These are phyloP conservation scores for Byssoonygena ceratinophila DNA, from an alignment of 2,329 filamentous ascomycete genomes.

Conservation along the genomic window DNA sequence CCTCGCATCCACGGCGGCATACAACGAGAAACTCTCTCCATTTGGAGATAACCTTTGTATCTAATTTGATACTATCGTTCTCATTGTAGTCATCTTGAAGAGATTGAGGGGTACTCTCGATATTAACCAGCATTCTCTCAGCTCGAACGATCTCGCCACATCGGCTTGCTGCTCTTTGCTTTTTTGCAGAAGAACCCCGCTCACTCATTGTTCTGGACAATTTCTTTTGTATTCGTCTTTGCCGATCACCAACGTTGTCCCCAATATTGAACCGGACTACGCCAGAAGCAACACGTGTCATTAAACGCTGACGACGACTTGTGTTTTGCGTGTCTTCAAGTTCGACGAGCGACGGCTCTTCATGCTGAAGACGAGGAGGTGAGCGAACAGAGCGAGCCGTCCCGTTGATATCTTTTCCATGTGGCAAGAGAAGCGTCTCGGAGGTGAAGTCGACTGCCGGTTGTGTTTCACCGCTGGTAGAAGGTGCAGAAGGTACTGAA, in stretches of 20 bases:
- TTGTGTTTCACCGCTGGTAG: neutral
- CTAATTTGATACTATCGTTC: conserved; percentile 50
- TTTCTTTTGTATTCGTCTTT: conserved; percentile 32
- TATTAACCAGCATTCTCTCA: conserved; percentile 56
- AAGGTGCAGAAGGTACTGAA: neutral
- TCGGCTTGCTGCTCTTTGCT: conserved; percentile 13
- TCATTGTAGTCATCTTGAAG: conserved; percentile 54
- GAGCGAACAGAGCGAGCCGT: conserved; percentile 14
- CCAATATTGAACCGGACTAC: conserved; percentile 37
- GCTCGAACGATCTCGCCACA: conserved; percentile 54
- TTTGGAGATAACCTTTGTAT: conserved; percentile 50
- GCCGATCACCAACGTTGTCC: conserved; percentile 34
- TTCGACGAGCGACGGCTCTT: conserved; percentile 28
- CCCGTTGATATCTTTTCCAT: conserved; percentile 17
- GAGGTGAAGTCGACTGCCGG: conserved; percentile 3
- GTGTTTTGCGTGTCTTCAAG: conserved; percentile 14
- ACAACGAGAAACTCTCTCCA: conserved; percentile 56
- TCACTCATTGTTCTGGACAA: conserved; percentile 22
- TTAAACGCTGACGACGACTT: conserved; percentile 16
- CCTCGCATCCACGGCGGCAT: conserved; percentile 47
- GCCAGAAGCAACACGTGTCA: conserved; percentile 22
- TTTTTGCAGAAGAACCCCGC: conserved; percentile 12
- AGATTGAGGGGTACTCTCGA: conserved; percentile 45
- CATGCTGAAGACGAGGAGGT: conserved; percentile 21
- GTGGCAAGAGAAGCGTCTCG: conserved; percentile 24